phyloP scores from a whole-genome alignment of 371 early-diverging fungal species.

The Thermomucor indicae-seudaticae region DNA sequence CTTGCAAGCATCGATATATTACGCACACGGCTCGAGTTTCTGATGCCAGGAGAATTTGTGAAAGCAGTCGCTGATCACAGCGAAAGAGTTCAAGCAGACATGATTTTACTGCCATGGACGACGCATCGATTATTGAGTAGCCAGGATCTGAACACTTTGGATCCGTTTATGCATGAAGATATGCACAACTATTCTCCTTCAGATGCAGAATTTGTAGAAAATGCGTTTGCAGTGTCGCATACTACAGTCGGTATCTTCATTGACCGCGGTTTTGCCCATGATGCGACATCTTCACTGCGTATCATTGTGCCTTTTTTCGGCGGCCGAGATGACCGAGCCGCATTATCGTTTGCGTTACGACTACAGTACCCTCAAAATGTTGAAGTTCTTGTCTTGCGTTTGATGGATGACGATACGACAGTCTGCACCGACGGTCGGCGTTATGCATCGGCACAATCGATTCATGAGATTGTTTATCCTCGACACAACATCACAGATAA shows the following conservation, averaged over 20 bases:
- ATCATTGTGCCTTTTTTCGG: slow-evolving; percentile 45
- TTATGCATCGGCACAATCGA: slow-evolving; percentile 5
- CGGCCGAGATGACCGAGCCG: slow-evolving; percentile 55
- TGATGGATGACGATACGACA: neutral
- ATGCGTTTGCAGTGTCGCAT: slow-evolving; percentile 13
- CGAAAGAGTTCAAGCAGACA: slow-evolving; percentile 16
- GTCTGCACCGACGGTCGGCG: neutral
- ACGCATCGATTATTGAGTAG: neutral
- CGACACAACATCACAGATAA: neutral
- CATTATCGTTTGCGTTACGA: slow-evolving; percentile 26
- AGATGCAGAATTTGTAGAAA: slow-evolving; percentile 16
- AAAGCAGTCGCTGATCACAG: slow-evolving; percentile 15
- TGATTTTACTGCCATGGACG: slow-evolving; percentile 26
- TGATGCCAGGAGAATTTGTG: slow-evolving; percentile 14
- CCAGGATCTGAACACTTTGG: neutral
- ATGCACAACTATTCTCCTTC: slow-evolving; percentile 3
- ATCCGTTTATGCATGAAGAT: neutral
- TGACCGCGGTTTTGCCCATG: slow-evolving; percentile 59
- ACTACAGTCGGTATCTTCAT: slow-evolving; percentile 53
- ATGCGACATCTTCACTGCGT: slow-evolving; percentile 10
- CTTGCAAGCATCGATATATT: slow-evolving; percentile 48
- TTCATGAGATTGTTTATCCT: neutral
- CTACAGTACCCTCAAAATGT: slow-evolving; percentile 15
- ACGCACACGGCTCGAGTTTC: slow-evolving; percentile 24
- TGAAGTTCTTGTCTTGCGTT: slow-evolving; percentile 5